Base-by-base conservation (phyloP, 2,329 filamentous ascomycete species). In the Talaromyces verruculosus region DNA sequence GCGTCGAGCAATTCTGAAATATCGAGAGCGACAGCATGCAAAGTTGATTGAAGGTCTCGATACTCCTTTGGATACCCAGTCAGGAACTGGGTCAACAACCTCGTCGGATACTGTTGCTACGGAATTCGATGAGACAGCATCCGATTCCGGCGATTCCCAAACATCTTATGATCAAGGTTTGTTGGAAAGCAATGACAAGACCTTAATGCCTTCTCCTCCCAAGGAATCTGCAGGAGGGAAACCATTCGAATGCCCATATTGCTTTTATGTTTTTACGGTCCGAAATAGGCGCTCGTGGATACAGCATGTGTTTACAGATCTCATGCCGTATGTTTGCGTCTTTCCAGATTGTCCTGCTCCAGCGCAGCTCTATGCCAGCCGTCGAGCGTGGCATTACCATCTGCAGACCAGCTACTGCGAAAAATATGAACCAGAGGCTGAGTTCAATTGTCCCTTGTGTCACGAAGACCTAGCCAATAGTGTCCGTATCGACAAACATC, bases 281-380 rank as follows among this genome's bases (percentile, higher is more conserved):
- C 69, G 41, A 3, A 68, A 67, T 8, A 68, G 58, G 13, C n/a
- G 25, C 1, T 67, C 73, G 0, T 81, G 79, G 79, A 74, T 72
- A 67, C 78, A 71, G 5, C 80, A 82, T 60, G 69, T 82, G 0
- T 78, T 77, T 49, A 63, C 65, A 2, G 80, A 82, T 39, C 66
- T 82, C 0, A 71, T 75, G 10, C 80, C 79, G 0, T 82, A 81
- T 35, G 67, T 74, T 0, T 81, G 80, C 43, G 47, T 79, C 0
- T 71, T 71, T 0, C 37, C 68, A 2, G 61, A 68, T 0, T 81
- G 80, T 47, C 3, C 58, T 0, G 68, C 62, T 0, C 68, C 73
- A 0, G 69, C 70, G 19, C 64, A 57, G 17, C 61, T 71, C 0
- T 74, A 73, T 43, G 66, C 63, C n/a, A 68, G 68, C 35, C 67